Percentiles rank a stretch among this genome's conserved stretches.
Conservation (phyloP, 2,329 filamentous ascomycete genomes). For the Fusarium vanettenii region DNA sequence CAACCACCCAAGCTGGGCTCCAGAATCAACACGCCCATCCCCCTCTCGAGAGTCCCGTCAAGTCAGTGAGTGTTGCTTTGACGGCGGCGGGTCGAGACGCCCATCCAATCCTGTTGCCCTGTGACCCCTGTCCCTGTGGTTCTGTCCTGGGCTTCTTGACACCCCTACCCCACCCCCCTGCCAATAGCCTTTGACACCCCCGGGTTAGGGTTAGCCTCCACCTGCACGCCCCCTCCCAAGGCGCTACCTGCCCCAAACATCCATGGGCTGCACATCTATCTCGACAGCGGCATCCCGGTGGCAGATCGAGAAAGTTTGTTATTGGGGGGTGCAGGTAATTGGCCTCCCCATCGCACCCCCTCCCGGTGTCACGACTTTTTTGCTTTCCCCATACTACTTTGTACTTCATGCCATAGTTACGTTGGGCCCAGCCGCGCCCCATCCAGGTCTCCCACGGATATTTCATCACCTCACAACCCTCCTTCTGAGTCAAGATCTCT, state of each 20-base stretch:
- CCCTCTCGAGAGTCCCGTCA: constrained; percentile 17
- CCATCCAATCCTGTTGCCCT: constrained; percentile 27
- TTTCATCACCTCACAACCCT: constrained; percentile 44
- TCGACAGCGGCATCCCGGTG: constrained; percentile 45
- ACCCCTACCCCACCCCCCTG: not conserved
- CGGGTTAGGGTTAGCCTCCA: constrained; percentile 7
- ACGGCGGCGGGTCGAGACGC: constrained; percentile 24
- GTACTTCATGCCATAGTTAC: constrained; percentile 37
- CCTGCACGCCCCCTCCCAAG: constrained; percentile 22
- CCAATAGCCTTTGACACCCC: not conserved
- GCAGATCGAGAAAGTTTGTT: constrained; percentile 45
- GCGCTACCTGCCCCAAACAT: constrained; percentile 35
- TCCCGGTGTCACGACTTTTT: constrained; percentile 19
- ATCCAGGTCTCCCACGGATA: constrained; percentile 37
- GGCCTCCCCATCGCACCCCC: constrained; percentile 20
- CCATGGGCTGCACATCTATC: constrained; percentile 37
- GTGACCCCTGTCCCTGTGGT: not conserved
- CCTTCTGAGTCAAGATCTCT: constrained; percentile 26
- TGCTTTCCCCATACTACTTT: constrained; percentile 39
- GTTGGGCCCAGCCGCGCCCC: constrained; percentile 31
- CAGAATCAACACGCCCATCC: constrained; percentile 12
- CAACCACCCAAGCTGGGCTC: constrained; percentile 18
- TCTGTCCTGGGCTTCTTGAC: not conserved
- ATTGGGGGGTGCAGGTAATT: constrained; percentile 15
- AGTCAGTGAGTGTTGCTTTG: constrained; percentile 31